Percentiles rank a stretch among this genome's conserved stretches.
These are phyloP conservation scores for Flaveria brownii DNA, from an alignment of 129 eudicot genomes.

Conservation along the genomic window DNA sequence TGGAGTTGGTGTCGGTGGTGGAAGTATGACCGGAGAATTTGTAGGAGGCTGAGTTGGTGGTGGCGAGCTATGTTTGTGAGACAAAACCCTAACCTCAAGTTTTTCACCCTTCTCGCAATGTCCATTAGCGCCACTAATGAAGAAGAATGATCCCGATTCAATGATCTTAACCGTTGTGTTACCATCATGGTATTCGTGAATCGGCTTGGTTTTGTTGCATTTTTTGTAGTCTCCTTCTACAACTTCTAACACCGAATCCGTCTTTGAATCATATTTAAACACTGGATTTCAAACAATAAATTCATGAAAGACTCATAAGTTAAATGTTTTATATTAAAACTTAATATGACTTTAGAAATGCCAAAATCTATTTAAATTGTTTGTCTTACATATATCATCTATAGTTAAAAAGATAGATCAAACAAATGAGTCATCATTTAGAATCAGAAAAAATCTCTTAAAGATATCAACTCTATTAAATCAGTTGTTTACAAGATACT, in stretches of 20 bases:
- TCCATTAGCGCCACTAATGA: slow-evolving; percentile 66
- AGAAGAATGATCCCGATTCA: slow-evolving; percentile 53
- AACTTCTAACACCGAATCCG: slow-evolving; percentile 63
- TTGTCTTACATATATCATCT: too few species aligned
- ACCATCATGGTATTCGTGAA: slow-evolving; percentile 43
- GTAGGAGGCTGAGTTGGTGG: background rate
- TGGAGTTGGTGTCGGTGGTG: slow-evolving; percentile 12
- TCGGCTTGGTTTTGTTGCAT: slow-evolving; percentile 47
- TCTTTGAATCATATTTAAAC: slow-evolving; percentile 42
- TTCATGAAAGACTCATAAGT: background rate
- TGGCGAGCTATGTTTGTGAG: slow-evolving; percentile 19
- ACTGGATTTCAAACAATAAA: slow-evolving; percentile 24
- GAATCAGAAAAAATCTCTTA: too few species aligned
- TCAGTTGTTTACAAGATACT: too few species aligned
- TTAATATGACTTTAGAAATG: background rate
- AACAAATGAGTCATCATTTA: too few species aligned
- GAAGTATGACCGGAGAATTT: slow-evolving; percentile 4
- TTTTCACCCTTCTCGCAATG: slow-evolving; percentile 70
- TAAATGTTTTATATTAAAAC: background rate
- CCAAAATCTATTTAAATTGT: too few species aligned
- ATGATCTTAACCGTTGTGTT: slow-evolving; percentile 37
- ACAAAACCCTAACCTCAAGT: slow-evolving; percentile 49
- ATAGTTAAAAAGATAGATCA: too few species aligned
- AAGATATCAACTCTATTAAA: too few species aligned
- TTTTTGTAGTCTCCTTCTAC: slow-evolving; percentile 42